A percentile compares a stretch with the other conserved stretches of the same genome.
Evolutionary conservation across 176 grass and related monocot genomes (phyloP).

Genomic region (Zoysia pacifica): DNA sequence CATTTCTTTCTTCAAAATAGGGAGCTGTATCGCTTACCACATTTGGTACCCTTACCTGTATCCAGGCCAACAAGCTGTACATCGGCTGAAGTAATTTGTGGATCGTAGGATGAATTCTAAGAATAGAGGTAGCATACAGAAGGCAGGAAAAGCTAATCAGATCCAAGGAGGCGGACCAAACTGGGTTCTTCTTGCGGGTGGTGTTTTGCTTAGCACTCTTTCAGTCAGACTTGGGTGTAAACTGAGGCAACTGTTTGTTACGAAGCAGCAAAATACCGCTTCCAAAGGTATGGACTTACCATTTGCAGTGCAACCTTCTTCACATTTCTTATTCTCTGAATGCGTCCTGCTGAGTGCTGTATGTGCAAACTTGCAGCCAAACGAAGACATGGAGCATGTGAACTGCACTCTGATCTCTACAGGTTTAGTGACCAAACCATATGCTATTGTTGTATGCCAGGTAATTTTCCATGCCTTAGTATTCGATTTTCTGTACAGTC

Average conservation of each 20-base stretch:
- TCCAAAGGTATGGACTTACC: conserved; percentile 56
- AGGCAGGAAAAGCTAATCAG: conserved; percentile 45
- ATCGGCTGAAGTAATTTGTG: background rate
- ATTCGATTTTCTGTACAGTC: background rate
- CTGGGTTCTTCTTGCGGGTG: conserved; percentile 77
- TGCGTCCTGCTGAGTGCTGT: background rate
- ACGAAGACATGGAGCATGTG: conserved; percentile 53
- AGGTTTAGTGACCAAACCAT: conserved; percentile 59
- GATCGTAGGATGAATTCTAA: conserved; percentile 63
- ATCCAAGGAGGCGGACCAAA: conserved; percentile 59
- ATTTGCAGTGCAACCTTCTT: background rate
- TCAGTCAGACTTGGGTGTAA: conserved; percentile 74
- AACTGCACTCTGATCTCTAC: conserved; percentile 70
- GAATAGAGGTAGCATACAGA: conserved; percentile 50
- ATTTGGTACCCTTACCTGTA: background rate
- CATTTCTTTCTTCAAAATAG: background rate
- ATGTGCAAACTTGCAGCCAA: conserved; percentile 48
- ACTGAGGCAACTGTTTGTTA: conserved; percentile 65
- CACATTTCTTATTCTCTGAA: conserved; percentile 9
- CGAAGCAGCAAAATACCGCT: conserved; percentile 49
- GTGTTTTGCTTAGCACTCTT: conserved; percentile 74
- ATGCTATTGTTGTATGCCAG: conserved; percentile 58
- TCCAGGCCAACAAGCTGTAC: conserved; percentile 14
- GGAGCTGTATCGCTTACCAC: background rate
- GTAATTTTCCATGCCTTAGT: conserved; percentile 41